Evolutionary conservation across 768 basidiomycete genomes (phyloP).

Genomic region (Tubosaeta sp.): DNA sequence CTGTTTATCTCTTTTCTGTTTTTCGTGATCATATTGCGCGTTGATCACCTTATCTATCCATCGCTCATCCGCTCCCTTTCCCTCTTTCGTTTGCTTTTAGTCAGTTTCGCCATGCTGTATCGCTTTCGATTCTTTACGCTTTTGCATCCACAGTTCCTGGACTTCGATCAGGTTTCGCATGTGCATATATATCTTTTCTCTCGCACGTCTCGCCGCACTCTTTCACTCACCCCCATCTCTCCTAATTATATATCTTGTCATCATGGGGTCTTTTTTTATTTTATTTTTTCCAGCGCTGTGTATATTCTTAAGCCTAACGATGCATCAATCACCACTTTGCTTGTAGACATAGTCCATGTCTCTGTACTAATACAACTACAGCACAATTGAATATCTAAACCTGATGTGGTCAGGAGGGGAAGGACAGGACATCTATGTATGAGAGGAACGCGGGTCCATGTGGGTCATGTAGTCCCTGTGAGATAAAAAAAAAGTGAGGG

Average conservation of each 20-base stretch:
- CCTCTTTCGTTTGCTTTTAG: slow-evolving; percentile 6
- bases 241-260: neutral
- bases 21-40: slow-evolving; percentile 17
- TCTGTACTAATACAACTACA: slow-evolving; percentile 19
- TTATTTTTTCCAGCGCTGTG: neutral
- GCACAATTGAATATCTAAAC: slow-evolving; percentile 12
- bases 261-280: neutral
- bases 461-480: slow-evolving; percentile 13
- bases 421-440: slow-evolving; percentile 6
- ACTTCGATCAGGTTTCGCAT: slow-evolving; percentile 9
- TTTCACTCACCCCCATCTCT: neutral
- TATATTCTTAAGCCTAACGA: slow-evolving; percentile 5
- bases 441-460: slow-evolving; percentile 14
- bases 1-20: neutral
- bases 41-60: slow-evolving; percentile 17
- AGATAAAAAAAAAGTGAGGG: neutral
- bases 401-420: neutral
- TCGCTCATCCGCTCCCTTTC: neutral
- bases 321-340: neutral
- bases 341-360: neutral
- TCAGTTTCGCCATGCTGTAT: neutral
- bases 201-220: slow-evolving; percentile 10
- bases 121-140: neutral
- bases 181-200: neutral
- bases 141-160: slow-evolving; percentile 11